A percentile compares a stretch with the other conserved stretches of the same genome.
Evolutionary conservation across 257 asterid genomes (phyloP).

Genomic region (Capsicum chinense): DNA sequence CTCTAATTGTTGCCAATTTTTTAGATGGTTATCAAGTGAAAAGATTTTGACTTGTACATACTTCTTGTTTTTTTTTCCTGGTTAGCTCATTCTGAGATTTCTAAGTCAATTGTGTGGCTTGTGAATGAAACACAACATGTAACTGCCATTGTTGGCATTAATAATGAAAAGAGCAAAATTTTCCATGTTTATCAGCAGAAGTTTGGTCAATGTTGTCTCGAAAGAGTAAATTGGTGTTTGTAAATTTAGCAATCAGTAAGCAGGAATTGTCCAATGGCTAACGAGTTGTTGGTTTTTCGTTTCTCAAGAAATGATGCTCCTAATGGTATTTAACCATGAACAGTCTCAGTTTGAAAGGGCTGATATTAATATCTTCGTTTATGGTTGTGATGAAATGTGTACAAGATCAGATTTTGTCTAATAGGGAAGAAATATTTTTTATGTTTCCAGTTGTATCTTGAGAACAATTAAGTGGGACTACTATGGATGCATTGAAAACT

Average conservation of each 20-base stretch:
- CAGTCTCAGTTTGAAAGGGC: background rate
- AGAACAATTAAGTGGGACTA: background rate
- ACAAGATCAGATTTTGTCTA: background rate
- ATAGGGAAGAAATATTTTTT: background rate
- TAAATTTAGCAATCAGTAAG: slow-evolving; percentile 7
- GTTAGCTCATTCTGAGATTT: slow-evolving; percentile 16
- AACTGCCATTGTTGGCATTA: background rate
- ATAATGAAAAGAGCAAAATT: background rate
- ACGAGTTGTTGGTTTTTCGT: background rate
- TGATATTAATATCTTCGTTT: background rate
- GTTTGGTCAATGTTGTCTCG: slow-evolving; percentile 17
- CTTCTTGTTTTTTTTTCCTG: background rate
- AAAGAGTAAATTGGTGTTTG: background rate
- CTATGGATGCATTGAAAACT: background rate
- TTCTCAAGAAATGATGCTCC: background rate
- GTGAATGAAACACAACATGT: background rate
- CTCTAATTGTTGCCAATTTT: background rate
- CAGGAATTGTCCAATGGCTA: background rate
- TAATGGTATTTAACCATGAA: background rate
- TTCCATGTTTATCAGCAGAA: slow-evolving; percentile 5
- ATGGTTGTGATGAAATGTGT: background rate
- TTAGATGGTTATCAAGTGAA: slow-evolving; percentile 16
- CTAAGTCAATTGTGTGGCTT: background rate
- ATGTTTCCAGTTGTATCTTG: background rate
- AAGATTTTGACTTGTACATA: background rate